A percentile compares a stretch with the other conserved stretches of the same genome.
These are phyloP conservation scores for Pholiota adiposa DNA, from an alignment of 1,284 basidiomycete genomes.

Conservation along the genomic window DNA sequence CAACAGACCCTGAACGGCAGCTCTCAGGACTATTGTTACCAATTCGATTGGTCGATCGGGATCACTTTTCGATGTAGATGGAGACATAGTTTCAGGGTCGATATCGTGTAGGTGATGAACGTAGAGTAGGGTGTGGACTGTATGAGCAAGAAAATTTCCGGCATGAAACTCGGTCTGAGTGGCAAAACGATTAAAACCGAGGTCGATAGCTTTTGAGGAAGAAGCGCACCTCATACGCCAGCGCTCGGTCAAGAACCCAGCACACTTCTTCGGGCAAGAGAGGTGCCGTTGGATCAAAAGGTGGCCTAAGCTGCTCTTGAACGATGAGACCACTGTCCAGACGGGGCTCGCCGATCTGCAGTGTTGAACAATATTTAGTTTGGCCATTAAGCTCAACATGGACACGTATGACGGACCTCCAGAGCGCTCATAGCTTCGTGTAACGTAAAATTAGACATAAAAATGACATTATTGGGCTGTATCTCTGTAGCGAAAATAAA, in stretches of 20 bases:
- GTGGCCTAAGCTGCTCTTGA: conserved; percentile 44
- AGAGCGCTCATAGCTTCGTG: conserved; percentile 91
- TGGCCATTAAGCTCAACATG: conserved; percentile 2
- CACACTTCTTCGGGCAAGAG: conserved; percentile 79
- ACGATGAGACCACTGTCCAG: conserved; percentile 82
- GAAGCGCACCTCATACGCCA: conserved; percentile 77
- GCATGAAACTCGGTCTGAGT: conserved; percentile 85
- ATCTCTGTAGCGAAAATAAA: conserved; percentile 53
- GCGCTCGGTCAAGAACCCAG: conserved; percentile 84
- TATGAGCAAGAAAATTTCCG: conserved; percentile 85
- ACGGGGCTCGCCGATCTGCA: conserved; percentile 86
- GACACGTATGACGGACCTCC: conserved; percentile 55
- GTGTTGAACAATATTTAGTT: background rate
- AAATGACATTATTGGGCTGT: conserved; percentile 65
- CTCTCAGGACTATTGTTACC: conserved; percentile 70
- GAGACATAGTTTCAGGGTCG: conserved; percentile 56
- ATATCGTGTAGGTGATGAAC: conserved; percentile 71
- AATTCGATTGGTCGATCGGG: conserved; percentile 57
- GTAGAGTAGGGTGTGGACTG: conserved; percentile 83
- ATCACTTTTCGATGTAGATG: conserved; percentile 33
- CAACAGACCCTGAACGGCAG: conserved; percentile 73
- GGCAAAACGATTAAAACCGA: conserved; percentile 4
- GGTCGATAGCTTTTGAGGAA: background rate
- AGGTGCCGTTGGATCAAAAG: conserved; percentile 69
- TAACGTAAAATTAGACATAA: conserved; percentile 72